phyloP scores from a whole-genome alignment of 164 flowering plant species.

The Vitis rotundifolia region DNA sequence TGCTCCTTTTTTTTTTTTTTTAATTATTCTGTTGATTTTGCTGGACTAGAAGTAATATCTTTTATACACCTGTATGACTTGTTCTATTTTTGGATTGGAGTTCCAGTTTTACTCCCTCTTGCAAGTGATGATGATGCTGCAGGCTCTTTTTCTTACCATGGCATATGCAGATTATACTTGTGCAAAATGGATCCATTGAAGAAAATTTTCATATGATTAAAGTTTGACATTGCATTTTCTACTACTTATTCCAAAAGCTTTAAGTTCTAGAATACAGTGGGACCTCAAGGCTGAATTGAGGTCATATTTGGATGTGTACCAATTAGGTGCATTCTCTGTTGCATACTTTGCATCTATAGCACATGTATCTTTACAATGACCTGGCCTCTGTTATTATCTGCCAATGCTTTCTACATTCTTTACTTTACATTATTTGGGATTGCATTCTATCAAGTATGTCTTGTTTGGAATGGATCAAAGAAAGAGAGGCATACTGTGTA shows the following conservation, averaged over 20 bases:
- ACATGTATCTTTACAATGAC: too few relatives aligned
- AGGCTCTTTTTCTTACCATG: neutral
- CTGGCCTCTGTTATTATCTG: too few relatives aligned
- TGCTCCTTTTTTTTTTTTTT: constrained; percentile 5
- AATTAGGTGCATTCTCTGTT: neutral
- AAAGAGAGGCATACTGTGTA: too few relatives aligned
- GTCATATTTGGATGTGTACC: neutral
- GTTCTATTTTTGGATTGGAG: neutral
- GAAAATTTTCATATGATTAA: too few relatives aligned
- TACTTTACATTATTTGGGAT: neutral
- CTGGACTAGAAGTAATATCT: neutral
- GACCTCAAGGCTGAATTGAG: too few relatives aligned
- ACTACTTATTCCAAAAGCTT: too few relatives aligned
- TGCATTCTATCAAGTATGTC: neutral
- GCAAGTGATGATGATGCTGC: neutral
- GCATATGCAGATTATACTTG: neutral
- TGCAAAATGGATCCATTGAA: too few relatives aligned
- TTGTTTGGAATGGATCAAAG: too few relatives aligned
- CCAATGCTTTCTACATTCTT: too few relatives aligned
- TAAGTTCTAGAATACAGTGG: too few relatives aligned
- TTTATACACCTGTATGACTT: neutral
- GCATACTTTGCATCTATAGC: neutral
- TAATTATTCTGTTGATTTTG: neutral
- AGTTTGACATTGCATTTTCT: too few relatives aligned
- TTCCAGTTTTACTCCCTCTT: too few relatives aligned